Base-by-base conservation (phyloP, 352 stramenopile species). In the Globisporangium emineosum region DNA sequence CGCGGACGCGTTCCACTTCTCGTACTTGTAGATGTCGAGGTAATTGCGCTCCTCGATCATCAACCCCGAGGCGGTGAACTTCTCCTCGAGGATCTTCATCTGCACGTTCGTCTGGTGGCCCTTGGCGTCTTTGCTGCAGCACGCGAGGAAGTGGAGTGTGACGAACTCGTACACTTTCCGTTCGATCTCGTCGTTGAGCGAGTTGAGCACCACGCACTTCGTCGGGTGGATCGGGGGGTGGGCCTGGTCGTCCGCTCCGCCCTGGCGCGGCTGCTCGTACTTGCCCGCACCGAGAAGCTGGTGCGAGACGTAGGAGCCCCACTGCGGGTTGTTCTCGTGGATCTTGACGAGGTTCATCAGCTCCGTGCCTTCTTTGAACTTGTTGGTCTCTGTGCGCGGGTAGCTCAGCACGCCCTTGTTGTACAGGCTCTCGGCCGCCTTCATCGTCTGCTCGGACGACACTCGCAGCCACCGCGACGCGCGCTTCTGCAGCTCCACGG, bases 141-240 rank as follows among this genome's bases (percentile, higher is more conserved):
- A 99, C 15, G 98, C 98, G 37, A 99, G 79, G 70, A 99, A 99
- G 73, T 99, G 98, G 49, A 97, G 94, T 40, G 91, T 74, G 13
- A 99, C 87, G 29, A 99, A 93, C 68, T 98, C 96, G 74, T 99
- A 99, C 49, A 99, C 79, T 55, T 94, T 97, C 64, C 92, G 86
- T 74, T 99, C 93, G 21, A 82, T 88, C 0, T 81, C 70, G 70
- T 98, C 89, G 23, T 65, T 72, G 56, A 94, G 81, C 32, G 74
- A 88, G 64, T 66, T 72, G 35, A 89, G 62, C 25, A 77, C 68
- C 45, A 98, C 89, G 43, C 84, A 92, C 75, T 99, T 99, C 8
- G 96, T 99, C 12, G 98, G 97, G 64, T 99, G 98, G 75, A 99
- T 99, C 5, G 98, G 98, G 53, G 98, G 98, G 77, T 99, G 98